Base-by-base conservation (phyloP, 192 early-diverging fungal genomes). In the Chytriomyces sp. region DNA sequence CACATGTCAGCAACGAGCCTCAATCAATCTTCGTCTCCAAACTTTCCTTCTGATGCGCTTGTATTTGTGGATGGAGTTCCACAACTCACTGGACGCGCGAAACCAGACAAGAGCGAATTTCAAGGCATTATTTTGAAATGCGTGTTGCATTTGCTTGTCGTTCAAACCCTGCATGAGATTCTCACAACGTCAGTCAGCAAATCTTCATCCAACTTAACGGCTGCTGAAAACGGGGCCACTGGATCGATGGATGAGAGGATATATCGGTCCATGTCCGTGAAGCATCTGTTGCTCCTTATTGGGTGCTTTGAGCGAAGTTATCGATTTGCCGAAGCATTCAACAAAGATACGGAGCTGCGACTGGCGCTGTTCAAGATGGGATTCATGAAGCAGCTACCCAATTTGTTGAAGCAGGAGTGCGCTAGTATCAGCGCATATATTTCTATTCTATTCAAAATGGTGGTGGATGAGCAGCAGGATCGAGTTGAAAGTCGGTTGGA, bases 71-170 rank as follows among this genome's bases (percentile, higher is more conserved):
- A 73, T 60, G 59, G 60, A 10, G 66, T 67, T 16, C 50, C 60
- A 8, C 63, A 76, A 11, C 24, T 73, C 16, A 45, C 61, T 6
- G 72, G 72, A 13, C 11, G 78, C 13, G 79, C 83, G 16, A 67
- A 77, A 18, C 84, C 84, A 76, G 89, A 91, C 43, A 89, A 88
- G 67, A 83, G 88, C 23, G 90, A 92, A 61, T 96, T 96, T 82
- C 89, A 93, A 71, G 89, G 89, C 64, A 94, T 94, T 35, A 93
- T 95, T 72, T 88, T 94, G 26, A 95, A 95, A 81, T 98, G 96
- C 82, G 91, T 95, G 0, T 81, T 94, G 60, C 96, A 98, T 67
- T 83, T 96, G 64, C 84, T 94, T 67, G 82, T 96, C 20, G 94
- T 98, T 60, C 94, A 96, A 79, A 96, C 94, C 0, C 81, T 98